Evolutionary conservation across 202 grass and related monocot genomes (phyloP), one percentile per base, ranked within the genome.

Genomic region (Sporobolus alterniflorus): DNA sequence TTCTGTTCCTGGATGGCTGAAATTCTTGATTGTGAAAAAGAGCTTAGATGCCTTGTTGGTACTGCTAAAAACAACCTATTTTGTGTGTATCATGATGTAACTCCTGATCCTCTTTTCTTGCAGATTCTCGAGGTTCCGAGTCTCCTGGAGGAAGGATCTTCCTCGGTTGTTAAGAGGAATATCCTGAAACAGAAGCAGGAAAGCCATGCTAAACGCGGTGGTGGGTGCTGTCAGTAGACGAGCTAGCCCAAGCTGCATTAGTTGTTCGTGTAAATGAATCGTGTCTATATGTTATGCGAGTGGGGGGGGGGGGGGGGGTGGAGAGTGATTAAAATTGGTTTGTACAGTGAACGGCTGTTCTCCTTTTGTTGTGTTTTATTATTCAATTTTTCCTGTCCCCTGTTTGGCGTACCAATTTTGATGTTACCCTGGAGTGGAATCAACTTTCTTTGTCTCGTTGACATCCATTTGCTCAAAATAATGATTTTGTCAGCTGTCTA

Each of bases 131-230:
- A 92, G 42, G 91, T 99, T 73, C 96, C 96, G 25, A 94, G 91
- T 77, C 88, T 99, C 32, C 78, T 99, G 70, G 91, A 96, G 65
- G 96, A 92, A 96, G 96, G 96, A 13, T 95, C 91, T 5, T 90
- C 84, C 28, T 92, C 91, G 4, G 87, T 93, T 70, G 90, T 83
- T 44, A 99, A 99, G 81, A 94, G 85, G 74, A 96, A 94, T 54
- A 96, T 83, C 66, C 84, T 99, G 85, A 99, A 99, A 86, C 91
- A 90, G 67, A 94, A 99, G 83, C 96, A 92, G 65, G 96, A 99
- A 80, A 93, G 67, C 51, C 80, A 82, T 60, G 85, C 89, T 68
- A 93, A 88, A 74, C 67, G 73, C 21, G 60, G 77, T 81, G 82
- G 75, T 82, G 84, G 85, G 60, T 99, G 96, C 41, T 96, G 89